phyloP scores from a whole-genome alignment of 1,284 basidiomycete species.

The Fomitopsis betulina region DNA sequence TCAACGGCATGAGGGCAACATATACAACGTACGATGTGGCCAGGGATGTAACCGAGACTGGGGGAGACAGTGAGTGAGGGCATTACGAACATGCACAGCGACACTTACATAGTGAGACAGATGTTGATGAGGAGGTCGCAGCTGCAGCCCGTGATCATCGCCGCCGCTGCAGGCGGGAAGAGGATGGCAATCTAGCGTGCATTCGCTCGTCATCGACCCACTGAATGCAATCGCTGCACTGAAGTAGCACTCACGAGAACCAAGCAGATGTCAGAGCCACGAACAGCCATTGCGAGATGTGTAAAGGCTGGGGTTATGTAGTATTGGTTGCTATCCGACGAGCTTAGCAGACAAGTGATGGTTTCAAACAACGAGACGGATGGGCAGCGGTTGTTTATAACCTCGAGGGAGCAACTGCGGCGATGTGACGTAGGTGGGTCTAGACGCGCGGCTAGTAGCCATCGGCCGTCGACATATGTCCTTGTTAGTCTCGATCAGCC shows the following conservation, averaged over 20 bases:
- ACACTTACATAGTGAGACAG: slow-evolving; percentile 59
- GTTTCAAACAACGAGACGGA: not conserved
- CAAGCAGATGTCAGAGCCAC: slow-evolving; percentile 23
- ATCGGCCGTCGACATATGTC: no score
- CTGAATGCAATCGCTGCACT: not conserved
- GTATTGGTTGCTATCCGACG: not conserved
- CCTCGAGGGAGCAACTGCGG: not conserved
- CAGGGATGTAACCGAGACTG: slow-evolving; percentile 74
- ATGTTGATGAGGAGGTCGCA: slow-evolving; percentile 83
- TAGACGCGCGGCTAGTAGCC: not conserved
- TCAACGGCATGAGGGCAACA: not conserved
- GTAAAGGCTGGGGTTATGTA: not conserved
- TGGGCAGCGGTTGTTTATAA: not conserved
- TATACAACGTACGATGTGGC: slow-evolving; percentile 47
- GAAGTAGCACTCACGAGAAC: slow-evolving; percentile 22
- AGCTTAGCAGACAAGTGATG: not conserved
- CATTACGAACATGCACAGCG: not conserved
- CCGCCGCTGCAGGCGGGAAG: slow-evolving; percentile 68
- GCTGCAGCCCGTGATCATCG: slow-evolving; percentile 72
- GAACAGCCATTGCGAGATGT: not conserved
- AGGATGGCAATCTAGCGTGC: slow-evolving; percentile 65
- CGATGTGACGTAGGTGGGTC: not conserved
- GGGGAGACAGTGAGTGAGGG: not conserved
- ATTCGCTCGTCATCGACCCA: not conserved
- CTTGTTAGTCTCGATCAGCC: no score